Conservation (phyloP, 768 basidiomycete genomes). For the Mycena pura region DNA sequence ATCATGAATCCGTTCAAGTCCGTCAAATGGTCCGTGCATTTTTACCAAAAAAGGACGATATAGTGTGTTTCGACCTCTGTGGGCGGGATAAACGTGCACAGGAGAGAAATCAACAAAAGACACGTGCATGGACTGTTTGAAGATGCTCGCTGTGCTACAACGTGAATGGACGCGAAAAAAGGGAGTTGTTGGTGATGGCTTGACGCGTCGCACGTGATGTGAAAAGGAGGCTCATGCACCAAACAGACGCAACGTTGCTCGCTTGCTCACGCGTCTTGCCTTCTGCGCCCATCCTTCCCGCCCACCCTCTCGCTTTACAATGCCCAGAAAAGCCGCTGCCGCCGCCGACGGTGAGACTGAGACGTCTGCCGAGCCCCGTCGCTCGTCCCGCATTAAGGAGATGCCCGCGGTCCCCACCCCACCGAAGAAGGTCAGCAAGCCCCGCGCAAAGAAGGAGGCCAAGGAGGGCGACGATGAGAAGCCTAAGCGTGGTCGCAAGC, state of each 20-base stretch:
- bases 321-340: constrained; percentile 76
- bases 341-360: constrained; percentile 46
- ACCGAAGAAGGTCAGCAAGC: constrained; percentile 70
- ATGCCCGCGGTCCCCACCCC: constrained; percentile 60
- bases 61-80: neutral
- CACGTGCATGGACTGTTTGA: neutral
- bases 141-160: neutral
- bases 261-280: constrained; percentile 18
- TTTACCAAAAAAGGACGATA: neutral
- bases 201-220: constrained; percentile 26
- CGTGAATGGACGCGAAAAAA: constrained; percentile 13
- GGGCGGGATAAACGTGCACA: neutral
- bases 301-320: constrained; percentile 35
- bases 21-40: constrained; percentile 23
- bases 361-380: constrained; percentile 65
- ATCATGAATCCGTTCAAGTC: no score
- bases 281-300: constrained; percentile 13
- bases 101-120: neutral
- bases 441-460: constrained; percentile 58
- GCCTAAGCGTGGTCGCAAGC: constrained; percentile 55
- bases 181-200: constrained; percentile 7
- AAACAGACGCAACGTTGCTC: constrained; percentile 8
- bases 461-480: constrained; percentile 56
- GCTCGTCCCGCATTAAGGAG: constrained; percentile 78
- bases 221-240: constrained; percentile 10